Evolutionary conservation across 257 asterid genomes (phyloP).

Genomic region (Paraleonurus japonicus): DNA sequence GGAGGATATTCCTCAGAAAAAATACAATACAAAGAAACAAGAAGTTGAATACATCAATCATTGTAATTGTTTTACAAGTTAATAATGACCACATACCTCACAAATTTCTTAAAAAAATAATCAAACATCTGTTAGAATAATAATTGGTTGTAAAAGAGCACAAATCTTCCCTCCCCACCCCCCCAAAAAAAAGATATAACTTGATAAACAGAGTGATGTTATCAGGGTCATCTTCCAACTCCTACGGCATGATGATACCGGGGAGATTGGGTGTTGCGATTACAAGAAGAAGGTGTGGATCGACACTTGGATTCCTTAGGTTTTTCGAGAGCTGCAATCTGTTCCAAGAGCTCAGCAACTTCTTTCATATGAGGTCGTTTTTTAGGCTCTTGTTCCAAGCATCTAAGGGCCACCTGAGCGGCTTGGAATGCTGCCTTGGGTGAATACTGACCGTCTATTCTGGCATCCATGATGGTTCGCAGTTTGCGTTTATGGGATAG

Average conservation of each 20-base stretch:
- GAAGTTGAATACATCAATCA: background rate
- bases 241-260: slow-evolving; percentile 1
- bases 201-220: background rate
- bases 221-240: slow-evolving; percentile 11
- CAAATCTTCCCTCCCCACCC: background rate
- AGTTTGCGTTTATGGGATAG: slow-evolving; percentile 39
- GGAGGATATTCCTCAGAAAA: background rate
- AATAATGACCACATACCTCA: slow-evolving; percentile 12
- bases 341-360: slow-evolving; percentile 42
- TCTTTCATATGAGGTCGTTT: slow-evolving; percentile 54
- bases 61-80: slow-evolving; percentile 3
- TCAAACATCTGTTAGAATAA: slow-evolving; percentile 14
- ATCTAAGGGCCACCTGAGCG: slow-evolving; percentile 45
- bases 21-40: background rate
- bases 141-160: background rate
- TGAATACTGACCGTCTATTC: slow-evolving; percentile 49
- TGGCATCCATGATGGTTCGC: slow-evolving; percentile 39
- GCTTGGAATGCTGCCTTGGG: slow-evolving; percentile 38
- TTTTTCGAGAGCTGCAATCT: slow-evolving; percentile 41
- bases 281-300: slow-evolving; percentile 18
- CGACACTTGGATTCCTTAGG: slow-evolving; percentile 34
- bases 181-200: background rate
- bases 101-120: slow-evolving; percentile 20
- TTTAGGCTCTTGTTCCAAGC: slow-evolving; percentile 45
- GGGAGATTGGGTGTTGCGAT: slow-evolving; percentile 9